phyloP scores from a whole-genome alignment of 148 eudicot genomes.

The Nepenthes gracilis region DNA sequence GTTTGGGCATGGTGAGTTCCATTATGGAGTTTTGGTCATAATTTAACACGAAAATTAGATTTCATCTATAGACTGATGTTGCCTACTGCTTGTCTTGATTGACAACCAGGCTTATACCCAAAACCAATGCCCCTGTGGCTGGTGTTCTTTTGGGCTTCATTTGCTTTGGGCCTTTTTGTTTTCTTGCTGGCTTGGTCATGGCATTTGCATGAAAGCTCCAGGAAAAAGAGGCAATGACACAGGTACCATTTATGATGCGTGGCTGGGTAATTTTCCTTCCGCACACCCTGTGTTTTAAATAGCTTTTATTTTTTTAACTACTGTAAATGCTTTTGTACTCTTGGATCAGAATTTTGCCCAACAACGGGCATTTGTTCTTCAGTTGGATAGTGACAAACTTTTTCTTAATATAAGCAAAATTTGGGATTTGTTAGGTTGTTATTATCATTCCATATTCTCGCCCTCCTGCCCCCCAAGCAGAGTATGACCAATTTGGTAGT shows the following conservation, averaged over 20 bases:
- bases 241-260: neutral
- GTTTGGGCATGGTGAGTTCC: constrained; percentile 76
- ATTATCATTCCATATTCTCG: too few relatives aligned
- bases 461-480: neutral
- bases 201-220: constrained; percentile 39
- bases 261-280: neutral
- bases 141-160: constrained; percentile 59
- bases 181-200: constrained; percentile 69
- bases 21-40: neutral
- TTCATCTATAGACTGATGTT: neutral
- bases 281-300: too few relatives aligned
- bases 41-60: neutral
- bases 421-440: neutral
- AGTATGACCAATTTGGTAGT: neutral
- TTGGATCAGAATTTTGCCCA: neutral
- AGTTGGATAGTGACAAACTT: neutral
- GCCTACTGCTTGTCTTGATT: neutral
- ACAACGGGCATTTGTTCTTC: neutral
- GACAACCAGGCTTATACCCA: constrained; percentile 64
- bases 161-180: constrained; percentile 29
- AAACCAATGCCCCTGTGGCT: constrained; percentile 74
- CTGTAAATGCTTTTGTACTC: neutral
- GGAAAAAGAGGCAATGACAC: constrained; percentile 48
- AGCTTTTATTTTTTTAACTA: neutral
- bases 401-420: neutral